Evolutionary conservation across 139 green algal genomes (phyloP), one percentile per base, ranked within the genome.

Genomic region (Pseudopediastrum boryanum): DNA sequence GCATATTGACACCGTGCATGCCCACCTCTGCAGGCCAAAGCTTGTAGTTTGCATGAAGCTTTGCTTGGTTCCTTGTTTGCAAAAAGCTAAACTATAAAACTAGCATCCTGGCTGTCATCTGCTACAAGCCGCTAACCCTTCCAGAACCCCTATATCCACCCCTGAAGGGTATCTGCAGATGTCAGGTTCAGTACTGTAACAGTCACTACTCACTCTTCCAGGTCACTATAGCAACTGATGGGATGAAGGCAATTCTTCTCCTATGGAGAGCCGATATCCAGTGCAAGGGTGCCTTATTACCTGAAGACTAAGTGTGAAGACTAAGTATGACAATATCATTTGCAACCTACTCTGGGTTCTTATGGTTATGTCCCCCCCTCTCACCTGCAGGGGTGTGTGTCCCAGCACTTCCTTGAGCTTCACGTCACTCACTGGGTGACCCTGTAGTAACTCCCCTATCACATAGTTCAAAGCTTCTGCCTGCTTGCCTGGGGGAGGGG

Each of bases 341-440:
- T 33, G 7, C 4, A 12, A 29, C 9, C 12, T 2, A 12, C 2
- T 41, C n/a, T 33, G 31, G 10, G 61, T 42, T 19, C 12, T 38
- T 23, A 23, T 27, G 10, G 19, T 39, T 19, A 39, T 25, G n/a
- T n/a, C n/a, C n/a, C n/a, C 39, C 65, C 39, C 35, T 46, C 68
- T 1, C 39, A 98, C 95, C 89, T 99, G 96, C 2, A 93, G 77
- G 12, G 93, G 93, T 31, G 95, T 98, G 88, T 99, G 96, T 1
- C 96, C 96, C 35, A 99, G 86, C 75, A 98, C 93, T 86, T 99
- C 96, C 75, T 98, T 98, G n/a, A 99, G 86, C 84, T 97, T 94
- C 16, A 84, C 81, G 19, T 91, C 87, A 25, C 87, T 92, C 25
- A 95, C 79, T 13, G 89, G 82, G 78, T 96, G 87, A 33, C 84